phyloP scores from a whole-genome alignment of 306 rosid genomes.

The Cicer cuneatum region DNA sequence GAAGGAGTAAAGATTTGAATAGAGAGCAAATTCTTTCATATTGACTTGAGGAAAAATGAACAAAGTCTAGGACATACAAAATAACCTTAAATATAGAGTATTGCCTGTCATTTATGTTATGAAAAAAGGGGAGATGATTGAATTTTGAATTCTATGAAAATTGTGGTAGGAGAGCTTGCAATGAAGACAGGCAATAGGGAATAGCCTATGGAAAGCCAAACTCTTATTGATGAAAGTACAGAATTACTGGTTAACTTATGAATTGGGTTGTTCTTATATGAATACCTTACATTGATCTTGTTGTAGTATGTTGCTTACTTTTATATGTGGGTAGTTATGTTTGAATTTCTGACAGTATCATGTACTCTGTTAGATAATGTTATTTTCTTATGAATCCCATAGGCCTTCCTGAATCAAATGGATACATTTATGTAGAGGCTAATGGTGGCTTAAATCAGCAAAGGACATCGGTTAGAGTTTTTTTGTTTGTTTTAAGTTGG shows the following conservation, averaged over 20 bases:
- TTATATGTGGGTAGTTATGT: not conserved
- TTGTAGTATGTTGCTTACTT: slow-evolving; percentile 16
- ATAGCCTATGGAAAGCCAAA: slow-evolving; percentile 8
- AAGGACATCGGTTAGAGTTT: slow-evolving; percentile 73
- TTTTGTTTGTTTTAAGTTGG: slow-evolving; percentile 30
- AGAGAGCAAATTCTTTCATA: not conserved
- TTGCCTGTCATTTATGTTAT: not conserved
- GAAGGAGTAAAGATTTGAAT: not conserved
- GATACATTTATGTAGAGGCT: slow-evolving; percentile 82
- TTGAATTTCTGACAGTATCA: slow-evolving; percentile 14
- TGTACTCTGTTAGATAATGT: slow-evolving; percentile 34
- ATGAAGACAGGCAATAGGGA: not conserved
- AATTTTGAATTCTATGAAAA: slow-evolving; percentile 13
- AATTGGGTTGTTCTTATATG: slow-evolving; percentile 11
- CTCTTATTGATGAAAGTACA: slow-evolving; percentile 2
- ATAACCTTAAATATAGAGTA: slow-evolving; percentile 1
- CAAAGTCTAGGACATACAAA: not conserved
- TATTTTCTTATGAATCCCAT: slow-evolving; percentile 28
- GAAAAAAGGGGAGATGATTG: not conserved
- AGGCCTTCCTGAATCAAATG: slow-evolving; percentile 84
- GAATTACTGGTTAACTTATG: slow-evolving; percentile 17
- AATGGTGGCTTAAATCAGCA: slow-evolving; percentile 93
- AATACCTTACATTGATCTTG: slow-evolving; percentile 5
- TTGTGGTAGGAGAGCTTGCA: not conserved
- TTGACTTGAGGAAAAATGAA: not conserved